These are phyloP conservation scores for Neurospora intermedia DNA, from an alignment of 495 filamentous ascomycete species.

Conservation along the genomic window DNA sequence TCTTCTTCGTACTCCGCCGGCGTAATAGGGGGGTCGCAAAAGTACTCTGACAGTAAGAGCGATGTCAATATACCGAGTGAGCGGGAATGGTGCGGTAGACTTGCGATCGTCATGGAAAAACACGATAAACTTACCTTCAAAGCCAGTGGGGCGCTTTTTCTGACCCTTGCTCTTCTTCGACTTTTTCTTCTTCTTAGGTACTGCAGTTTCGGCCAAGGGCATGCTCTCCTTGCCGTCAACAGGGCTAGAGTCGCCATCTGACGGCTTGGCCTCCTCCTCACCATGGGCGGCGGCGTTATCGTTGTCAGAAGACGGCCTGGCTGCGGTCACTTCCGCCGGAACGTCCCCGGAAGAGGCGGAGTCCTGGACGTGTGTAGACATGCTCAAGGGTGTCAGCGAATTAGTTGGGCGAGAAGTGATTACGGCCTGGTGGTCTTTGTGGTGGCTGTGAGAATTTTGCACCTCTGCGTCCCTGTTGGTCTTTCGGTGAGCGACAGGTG, in stretches of 20 bases:
- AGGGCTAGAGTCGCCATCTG: neutral
- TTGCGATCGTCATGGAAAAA: neutral
- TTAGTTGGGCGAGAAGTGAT: neutral
- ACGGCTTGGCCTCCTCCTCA: neutral
- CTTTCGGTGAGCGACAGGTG: neutral
- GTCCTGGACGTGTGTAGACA: conserved; percentile 3
- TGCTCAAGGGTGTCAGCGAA: neutral
- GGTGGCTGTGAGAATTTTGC: conserved; percentile 5
- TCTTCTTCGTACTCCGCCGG: conserved; percentile 54
- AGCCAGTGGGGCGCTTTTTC: conserved; percentile 30
- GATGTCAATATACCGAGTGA: neutral
- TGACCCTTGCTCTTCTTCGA: conserved; percentile 15
- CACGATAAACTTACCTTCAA: conserved; percentile 27
- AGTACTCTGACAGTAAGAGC: conserved; percentile 45
- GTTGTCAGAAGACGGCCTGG: neutral
- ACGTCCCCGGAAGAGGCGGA: neutral
- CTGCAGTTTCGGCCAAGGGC: neutral
- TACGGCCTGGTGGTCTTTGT: neutral
- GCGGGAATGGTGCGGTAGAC: neutral
- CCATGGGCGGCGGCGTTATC: neutral
- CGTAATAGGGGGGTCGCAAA: conserved; percentile 66
- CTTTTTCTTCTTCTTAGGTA: conserved; percentile 20
- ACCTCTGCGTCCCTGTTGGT: neutral
- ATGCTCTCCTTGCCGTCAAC: neutral
- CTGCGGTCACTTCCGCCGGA: neutral